Conservation (phyloP, 257 asterid species). For the Rhazya stricta region DNA sequence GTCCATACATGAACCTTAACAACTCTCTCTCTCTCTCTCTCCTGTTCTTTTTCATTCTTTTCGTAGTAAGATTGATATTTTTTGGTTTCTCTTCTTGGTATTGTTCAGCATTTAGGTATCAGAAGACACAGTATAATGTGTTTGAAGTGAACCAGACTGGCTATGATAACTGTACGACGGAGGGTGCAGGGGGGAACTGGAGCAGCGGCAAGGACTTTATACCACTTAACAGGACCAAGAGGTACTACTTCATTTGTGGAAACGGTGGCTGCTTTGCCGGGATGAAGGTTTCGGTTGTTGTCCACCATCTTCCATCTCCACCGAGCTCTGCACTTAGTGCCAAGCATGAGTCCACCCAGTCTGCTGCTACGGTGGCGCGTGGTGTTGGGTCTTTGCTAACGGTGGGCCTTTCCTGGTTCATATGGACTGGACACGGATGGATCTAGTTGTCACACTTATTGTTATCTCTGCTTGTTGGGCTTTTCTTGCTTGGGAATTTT, state of each 20-base stretch:
- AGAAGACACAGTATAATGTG: slow-evolving; percentile 77
- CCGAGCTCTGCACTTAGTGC: slow-evolving; percentile 40
- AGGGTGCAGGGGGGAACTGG: slow-evolving; percentile 79
- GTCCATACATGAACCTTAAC: background rate
- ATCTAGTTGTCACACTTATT: slow-evolving; percentile 17
- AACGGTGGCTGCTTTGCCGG: slow-evolving; percentile 78
- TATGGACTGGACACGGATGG: slow-evolving; percentile 36
- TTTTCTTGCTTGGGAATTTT: background rate
- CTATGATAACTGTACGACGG: slow-evolving; percentile 77
- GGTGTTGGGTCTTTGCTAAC: slow-evolving; percentile 12
- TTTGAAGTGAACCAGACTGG: slow-evolving; percentile 78
- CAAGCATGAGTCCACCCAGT: slow-evolving; percentile 21
- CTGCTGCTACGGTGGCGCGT: slow-evolving; percentile 31
- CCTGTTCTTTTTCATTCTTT: background rate
- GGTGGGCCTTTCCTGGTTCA: slow-evolving; percentile 20
- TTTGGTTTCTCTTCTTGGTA: background rate
- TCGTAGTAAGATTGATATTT: background rate
- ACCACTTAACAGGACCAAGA: slow-evolving; percentile 47
- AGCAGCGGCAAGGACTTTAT: slow-evolving; percentile 82
- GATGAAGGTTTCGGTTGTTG: slow-evolving; percentile 78
- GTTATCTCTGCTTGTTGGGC: background rate
- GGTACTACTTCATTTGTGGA: slow-evolving; percentile 81
- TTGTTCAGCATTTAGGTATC: slow-evolving; percentile 73
- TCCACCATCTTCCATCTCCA: slow-evolving; percentile 69
- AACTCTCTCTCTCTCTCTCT: background rate